Conservation (phyloP, 2,329 filamentous ascomycete genomes). For the Colletotrichum chrysophilum region DNA sequence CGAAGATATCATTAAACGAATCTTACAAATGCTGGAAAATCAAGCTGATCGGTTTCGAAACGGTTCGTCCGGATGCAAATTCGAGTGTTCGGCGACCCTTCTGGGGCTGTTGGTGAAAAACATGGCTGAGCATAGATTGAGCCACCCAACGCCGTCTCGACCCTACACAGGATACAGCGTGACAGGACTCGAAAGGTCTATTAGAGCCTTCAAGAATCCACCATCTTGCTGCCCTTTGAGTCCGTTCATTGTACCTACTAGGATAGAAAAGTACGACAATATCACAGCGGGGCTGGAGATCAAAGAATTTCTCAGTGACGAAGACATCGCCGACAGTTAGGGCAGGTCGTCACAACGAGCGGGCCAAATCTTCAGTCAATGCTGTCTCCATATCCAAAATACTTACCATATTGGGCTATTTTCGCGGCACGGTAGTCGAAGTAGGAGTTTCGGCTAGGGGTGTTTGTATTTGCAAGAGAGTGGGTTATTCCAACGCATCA, state of each 20-base stretch:
- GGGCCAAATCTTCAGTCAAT: no score
- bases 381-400: no score
- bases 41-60: not conserved
- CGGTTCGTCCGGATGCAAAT: not conserved
- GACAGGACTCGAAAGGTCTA: not conserved
- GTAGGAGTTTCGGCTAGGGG: not conserved
- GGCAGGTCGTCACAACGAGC: not conserved
- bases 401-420: not conserved
- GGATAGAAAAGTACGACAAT: not conserved
- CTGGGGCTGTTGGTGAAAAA: not conserved
- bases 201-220: not conserved
- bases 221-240: not conserved
- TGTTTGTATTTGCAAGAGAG: not conserved
- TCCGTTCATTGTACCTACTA: not conserved
- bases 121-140: not conserved
- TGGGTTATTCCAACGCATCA: not conserved
- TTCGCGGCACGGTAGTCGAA: not conserved
- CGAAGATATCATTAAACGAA: not conserved
- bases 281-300: not conserved
- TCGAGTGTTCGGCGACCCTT: not conserved
- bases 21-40: not conserved
- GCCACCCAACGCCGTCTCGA: not conserved
- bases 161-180: not conserved
- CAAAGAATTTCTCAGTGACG: not conserved
- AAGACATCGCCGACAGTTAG: not conserved